phyloP scores from a whole-genome alignment of 1,139 yeast genomes.

The Entelexis paramagnoliae region DNA sequence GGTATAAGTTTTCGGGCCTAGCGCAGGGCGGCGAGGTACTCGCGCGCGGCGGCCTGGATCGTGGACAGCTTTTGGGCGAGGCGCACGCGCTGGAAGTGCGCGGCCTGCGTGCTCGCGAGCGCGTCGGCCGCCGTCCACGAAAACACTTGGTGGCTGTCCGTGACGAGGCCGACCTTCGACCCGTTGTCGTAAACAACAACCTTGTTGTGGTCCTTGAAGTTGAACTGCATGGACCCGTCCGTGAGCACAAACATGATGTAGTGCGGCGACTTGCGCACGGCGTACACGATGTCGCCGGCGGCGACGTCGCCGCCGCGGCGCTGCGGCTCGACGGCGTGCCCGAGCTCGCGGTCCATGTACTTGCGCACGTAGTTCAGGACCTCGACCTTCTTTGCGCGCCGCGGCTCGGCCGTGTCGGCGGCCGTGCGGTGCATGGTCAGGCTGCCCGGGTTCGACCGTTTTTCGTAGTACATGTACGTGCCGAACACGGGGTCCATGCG shows the following conservation, averaged over 20 bases:
- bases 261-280: conserved; percentile 37
- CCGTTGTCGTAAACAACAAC: conserved; percentile 71
- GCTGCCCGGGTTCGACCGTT: conserved; percentile 14
- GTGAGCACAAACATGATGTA: conserved; percentile 89
- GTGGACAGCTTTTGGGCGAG: conserved; percentile 15
- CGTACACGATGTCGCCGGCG: conserved; percentile 36
- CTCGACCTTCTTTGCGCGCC: conserved; percentile 27
- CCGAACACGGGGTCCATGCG: conserved; percentile 38
- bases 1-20: neutral
- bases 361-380: conserved; percentile 28
- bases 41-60: conserved; percentile 14
- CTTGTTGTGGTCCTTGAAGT: conserved; percentile 91
- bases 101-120: conserved; percentile 9
- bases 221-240: conserved; percentile 86
- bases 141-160: conserved; percentile 19
- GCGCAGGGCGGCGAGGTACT: conserved; percentile 8
- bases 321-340: conserved; percentile 30
- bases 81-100: conserved; percentile 18
- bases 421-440: conserved; percentile 23
- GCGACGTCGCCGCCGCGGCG: conserved; percentile 45
- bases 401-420: conserved; percentile 20
- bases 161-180: conserved; percentile 61
- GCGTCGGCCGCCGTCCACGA: conserved; percentile 21
- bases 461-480: conserved; percentile 21
- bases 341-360: conserved; percentile 32